These are phyloP conservation scores for Coniochaeta prunicola DNA, from an alignment of 2,329 filamentous ascomycete genomes.

Conservation along the genomic window DNA sequence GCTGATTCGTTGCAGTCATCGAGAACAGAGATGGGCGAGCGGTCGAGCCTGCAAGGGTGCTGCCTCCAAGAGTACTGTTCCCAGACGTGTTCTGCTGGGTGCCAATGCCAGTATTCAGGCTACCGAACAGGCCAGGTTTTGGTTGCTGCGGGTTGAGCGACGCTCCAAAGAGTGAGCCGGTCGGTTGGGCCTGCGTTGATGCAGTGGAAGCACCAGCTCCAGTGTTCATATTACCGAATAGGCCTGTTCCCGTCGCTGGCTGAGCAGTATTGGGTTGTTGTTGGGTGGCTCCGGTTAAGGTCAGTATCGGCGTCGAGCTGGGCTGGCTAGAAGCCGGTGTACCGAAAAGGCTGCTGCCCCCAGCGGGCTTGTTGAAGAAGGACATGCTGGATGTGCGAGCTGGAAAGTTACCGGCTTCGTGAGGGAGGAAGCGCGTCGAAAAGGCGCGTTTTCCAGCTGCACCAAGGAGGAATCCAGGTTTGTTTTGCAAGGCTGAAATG, in stretches of 20 bases:
- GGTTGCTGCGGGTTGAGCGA: neutral
- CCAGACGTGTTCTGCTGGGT: neutral
- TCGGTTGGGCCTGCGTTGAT: neutral
- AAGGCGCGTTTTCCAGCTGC: neutral
- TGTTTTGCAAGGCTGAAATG: neutral
- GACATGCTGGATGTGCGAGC: neutral
- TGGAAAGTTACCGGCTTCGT: too few species aligned
- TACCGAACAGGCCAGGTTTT: neutral
- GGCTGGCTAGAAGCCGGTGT: neutral
- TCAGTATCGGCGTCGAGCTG: neutral
- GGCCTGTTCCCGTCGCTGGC: neutral
- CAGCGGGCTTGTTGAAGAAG: neutral
- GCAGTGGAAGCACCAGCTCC: neutral
- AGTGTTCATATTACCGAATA: neutral
- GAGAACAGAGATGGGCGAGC: conserved; percentile 3
- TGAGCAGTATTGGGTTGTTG: neutral
- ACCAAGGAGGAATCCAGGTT: neutral
- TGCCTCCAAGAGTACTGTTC: neutral
- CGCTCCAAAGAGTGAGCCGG: neutral
- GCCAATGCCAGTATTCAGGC: neutral
- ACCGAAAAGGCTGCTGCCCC: neutral
- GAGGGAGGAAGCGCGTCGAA: neutral
- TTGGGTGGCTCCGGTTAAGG: neutral
- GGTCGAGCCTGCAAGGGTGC: neutral
- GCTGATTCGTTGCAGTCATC: neutral